Evolutionary conservation across 768 basidiomycete genomes (phyloP), one percentile per base, ranked within the genome.

Genomic region (Suillus ampliporus): DNA sequence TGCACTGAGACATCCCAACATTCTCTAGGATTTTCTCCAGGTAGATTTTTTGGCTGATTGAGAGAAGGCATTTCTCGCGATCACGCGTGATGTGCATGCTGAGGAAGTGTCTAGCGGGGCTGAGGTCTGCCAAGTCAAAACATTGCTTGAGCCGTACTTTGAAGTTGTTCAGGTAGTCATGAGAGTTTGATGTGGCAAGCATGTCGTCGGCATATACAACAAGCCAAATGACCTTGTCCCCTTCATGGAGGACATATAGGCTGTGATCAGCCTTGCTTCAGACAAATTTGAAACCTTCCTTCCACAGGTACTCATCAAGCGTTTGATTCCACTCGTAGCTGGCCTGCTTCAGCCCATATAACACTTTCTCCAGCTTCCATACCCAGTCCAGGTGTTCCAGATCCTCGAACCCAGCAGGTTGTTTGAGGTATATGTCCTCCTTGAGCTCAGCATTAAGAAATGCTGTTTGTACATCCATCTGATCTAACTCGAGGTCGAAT

Each of bases 321-420:
- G 57, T 68, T 40, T 59, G 54, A 48, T 75, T 64, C 74, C 72
- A 76, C 40, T 61, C 52, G 8, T 64, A 61, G 1, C 71, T 69
- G 6, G 74, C 70, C 56, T 76, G 74, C 47, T 74, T 72, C 2
- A 78, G 70, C 0, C 77, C 73, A 61, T 78, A 78, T 0, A 78
- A 61, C 1, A 67, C 67, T 34, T 69, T 69, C 7, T 34, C 23
- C 17, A 77, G 72, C 28, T 56, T 47, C 40, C 64, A 63, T 37
- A 47, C 64, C 15, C 47, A 35, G 8, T 56, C 61, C 4, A 40
- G 37, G 37, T 56, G 44, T 17, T 64, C 57, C 1, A 50, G 50
- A 34, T 77, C 73, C 1, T 68, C 38, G 26, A 66, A 41, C 13
- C 65, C 68, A 7, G 57, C 57, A 3, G 68, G 67, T 43, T 64